Conservation (phyloP, 2,329 filamentous ascomycete genomes). For the Pseudofabraea citricarpa region DNA sequence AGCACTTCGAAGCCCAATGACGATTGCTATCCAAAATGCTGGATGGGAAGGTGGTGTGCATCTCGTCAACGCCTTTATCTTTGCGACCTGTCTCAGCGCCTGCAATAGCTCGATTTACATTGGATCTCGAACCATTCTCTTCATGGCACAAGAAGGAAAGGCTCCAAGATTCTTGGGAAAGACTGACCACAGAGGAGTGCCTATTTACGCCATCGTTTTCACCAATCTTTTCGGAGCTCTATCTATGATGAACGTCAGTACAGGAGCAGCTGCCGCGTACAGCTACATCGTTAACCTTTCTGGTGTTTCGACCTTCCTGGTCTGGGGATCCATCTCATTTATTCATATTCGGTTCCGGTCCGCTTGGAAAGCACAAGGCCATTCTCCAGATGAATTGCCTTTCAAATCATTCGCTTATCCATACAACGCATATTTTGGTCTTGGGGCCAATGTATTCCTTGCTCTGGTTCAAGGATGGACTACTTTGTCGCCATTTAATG, state of each 20-base stretch:
- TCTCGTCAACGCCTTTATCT: conserved; percentile 30
- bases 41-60: conserved; percentile 24
- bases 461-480: conserved; percentile 49
- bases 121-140: conserved; percentile 16
- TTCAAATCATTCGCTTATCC: conserved; percentile 36
- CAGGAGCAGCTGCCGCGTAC: conserved; percentile 48
- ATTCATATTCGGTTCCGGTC: conserved; percentile 37
- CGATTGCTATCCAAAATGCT: conserved; percentile 25
- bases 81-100: conserved; percentile 30
- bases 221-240: conserved; percentile 53
- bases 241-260: conserved; percentile 56
- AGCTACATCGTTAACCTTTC: conserved; percentile 50
- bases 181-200: conserved; percentile 47
- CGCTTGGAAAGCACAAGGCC: conserved; percentile 31
- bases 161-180: conserved; percentile 40
- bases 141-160: conserved; percentile 40
- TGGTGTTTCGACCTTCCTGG: conserved; percentile 30
- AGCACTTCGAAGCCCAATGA: conserved; percentile 27
- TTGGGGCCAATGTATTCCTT: conserved; percentile 44
- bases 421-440: conserved; percentile 46
- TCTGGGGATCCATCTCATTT: conserved; percentile 32
- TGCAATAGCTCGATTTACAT: conserved; percentile 30
- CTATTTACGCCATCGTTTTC: conserved; percentile 50
- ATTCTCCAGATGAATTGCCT: conserved; percentile 36
- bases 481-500: conserved; percentile 52